These are phyloP conservation scores for Corrigiola litoralis DNA, from an alignment of 179 eudicot species.

Conservation along the genomic window DNA sequence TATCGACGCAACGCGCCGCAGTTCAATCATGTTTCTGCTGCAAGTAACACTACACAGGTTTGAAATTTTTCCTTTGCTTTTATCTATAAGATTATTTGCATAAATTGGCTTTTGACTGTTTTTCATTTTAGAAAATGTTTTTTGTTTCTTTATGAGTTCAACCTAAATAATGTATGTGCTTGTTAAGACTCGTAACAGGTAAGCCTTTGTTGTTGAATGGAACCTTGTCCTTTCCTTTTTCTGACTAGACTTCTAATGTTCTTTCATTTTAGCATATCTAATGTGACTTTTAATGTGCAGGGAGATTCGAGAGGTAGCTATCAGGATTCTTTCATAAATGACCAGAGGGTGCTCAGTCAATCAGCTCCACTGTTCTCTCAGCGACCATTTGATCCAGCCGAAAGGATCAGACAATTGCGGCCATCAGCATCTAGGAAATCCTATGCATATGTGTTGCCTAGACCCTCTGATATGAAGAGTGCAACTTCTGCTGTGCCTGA, in stretches of 20 bases:
- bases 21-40: conserved; percentile 30
- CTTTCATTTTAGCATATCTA: too few species aligned
- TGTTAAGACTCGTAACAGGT: too few species aligned
- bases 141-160: too few species aligned
- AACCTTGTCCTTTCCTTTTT: too few species aligned
- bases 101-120: neutral
- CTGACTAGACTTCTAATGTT: too few species aligned
- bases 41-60: conserved; percentile 62
- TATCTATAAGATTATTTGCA: neutral
- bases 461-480: conserved; percentile 54
- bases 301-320: conserved; percentile 30
- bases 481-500: conserved; percentile 27
- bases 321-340: conserved; percentile 34
- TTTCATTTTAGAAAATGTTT: too few species aligned
- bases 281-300: conserved; percentile 28
- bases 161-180: too few species aligned
- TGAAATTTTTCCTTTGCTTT: conserved; percentile 16
- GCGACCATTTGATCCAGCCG: conserved; percentile 56
- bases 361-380: conserved; percentile 79
- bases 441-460: conserved; percentile 73
- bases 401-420: conserved; percentile 46
- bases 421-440: conserved; percentile 53
- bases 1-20: conserved; percentile 32
- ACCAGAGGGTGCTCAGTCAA: conserved; percentile 50
- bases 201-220: too few species aligned